These are phyloP conservation scores for Vaccinium myrtillus DNA, from an alignment of 148 eudicot genomes.

Conservation along the genomic window DNA sequence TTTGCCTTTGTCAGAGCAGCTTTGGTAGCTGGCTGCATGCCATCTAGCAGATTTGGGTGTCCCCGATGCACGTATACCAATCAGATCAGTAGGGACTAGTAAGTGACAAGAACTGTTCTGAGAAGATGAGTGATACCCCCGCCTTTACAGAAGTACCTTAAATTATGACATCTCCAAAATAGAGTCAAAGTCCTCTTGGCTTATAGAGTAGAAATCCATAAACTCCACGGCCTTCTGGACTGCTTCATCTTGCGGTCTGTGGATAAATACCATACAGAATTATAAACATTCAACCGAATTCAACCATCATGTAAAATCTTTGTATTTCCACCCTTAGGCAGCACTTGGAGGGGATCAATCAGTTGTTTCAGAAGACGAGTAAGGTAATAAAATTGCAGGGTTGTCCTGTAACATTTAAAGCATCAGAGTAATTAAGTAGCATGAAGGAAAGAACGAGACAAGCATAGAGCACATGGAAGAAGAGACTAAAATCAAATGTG, in stretches of 20 bases:
- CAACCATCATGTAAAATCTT: neutral
- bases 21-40: slow-evolving; percentile 75
- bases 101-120: neutral
- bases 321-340: slow-evolving; percentile 59
- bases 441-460: slow-evolving; percentile 3
- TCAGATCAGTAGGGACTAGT: neutral
- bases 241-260: slow-evolving; percentile 65
- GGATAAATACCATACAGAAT: slow-evolving; percentile 18
- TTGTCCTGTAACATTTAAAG: slow-evolving; percentile 50
- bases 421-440: slow-evolving; percentile 10
- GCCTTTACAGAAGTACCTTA: slow-evolving; percentile 39
- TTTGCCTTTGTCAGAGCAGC: slow-evolving; percentile 82
- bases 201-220: slow-evolving; percentile 81
- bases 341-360: slow-evolving; percentile 67
- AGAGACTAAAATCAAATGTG: neutral
- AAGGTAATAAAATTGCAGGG: slow-evolving; percentile 70
- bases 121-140: neutral
- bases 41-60: slow-evolving; percentile 60
- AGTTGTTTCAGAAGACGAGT: slow-evolving; percentile 65
- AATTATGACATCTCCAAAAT: slow-evolving; percentile 77
- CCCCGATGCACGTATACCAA: slow-evolving; percentile 46
- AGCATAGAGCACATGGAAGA: neutral
- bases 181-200: slow-evolving; percentile 78
- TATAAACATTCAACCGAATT: neutral
- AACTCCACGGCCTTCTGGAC: slow-evolving; percentile 88